Evolutionary conservation across 495 filamentous ascomycete species (phyloP).

Genomic region (Apiosordaria backusii): DNA sequence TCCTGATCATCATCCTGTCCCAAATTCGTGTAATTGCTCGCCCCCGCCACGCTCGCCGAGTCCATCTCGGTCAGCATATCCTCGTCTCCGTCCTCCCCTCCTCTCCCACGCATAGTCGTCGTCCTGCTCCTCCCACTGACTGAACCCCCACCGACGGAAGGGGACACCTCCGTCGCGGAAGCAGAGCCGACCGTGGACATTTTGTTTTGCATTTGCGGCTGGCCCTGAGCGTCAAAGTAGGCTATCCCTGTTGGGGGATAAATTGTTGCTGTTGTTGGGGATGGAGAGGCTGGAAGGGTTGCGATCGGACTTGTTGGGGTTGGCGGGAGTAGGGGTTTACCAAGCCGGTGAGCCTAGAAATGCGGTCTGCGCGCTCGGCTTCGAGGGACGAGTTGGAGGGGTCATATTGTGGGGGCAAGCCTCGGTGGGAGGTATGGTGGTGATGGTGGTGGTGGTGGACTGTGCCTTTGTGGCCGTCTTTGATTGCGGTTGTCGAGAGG

Average conservation of each 20-base stretch:
- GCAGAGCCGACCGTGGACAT: slow-evolving; percentile 85
- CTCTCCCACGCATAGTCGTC: background rate
- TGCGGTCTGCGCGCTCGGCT: slow-evolving; percentile 88
- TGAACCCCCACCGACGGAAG: background rate
- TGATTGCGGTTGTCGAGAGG: slow-evolving; percentile 87
- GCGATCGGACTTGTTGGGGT: background rate
- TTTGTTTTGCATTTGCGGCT: slow-evolving; percentile 55
- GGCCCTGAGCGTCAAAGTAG: slow-evolving; percentile 70
- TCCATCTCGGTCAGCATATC: slow-evolving; percentile 41
- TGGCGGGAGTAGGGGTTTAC: background rate
- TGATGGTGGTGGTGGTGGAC: slow-evolving; percentile 29
- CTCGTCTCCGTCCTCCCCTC: slow-evolving; percentile 37
- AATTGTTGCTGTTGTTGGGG: slow-evolving; percentile 10
- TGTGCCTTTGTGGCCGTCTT: slow-evolving; percentile 81
- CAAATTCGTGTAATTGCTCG: slow-evolving; percentile 33
- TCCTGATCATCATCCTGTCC: slow-evolving; percentile 47
- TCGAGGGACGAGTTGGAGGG: slow-evolving; percentile 69
- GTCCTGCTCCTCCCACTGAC: slow-evolving; percentile 61
- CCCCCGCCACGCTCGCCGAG: slow-evolving; percentile 27
- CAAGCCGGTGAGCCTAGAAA: slow-evolving; percentile 82
- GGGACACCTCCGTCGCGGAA: slow-evolving; percentile 57
- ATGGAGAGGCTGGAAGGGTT: slow-evolving; percentile 18
- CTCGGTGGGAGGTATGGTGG: slow-evolving; percentile 32
- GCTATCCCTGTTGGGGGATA: slow-evolving; percentile 37
- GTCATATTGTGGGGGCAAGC: slow-evolving; percentile 49